Conservation (phyloP, 2,329 filamentous ascomycete genomes). For the Dissoconium aciculare region DNA sequence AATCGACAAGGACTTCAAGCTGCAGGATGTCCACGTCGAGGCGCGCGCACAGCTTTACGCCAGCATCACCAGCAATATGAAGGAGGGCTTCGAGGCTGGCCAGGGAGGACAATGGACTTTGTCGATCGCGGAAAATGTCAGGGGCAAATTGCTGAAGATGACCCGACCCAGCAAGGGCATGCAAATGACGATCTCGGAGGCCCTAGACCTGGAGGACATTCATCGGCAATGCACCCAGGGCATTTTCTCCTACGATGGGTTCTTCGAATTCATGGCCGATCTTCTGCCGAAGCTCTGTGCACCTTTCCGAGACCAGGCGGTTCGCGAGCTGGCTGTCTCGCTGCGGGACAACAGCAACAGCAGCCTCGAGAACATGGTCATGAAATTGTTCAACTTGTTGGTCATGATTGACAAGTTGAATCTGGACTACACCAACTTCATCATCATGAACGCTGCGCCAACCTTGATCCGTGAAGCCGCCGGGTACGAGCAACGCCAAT, state of each 20-base stretch:
- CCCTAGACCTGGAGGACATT: conserved; percentile 58
- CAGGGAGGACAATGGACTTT: conserved; percentile 53
- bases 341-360: conserved; percentile 26
- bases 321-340: conserved; percentile 51
- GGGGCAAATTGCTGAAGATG: conserved; percentile 56
- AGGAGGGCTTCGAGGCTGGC: conserved; percentile 46
- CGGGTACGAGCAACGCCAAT: conserved; percentile 59
- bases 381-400: conserved; percentile 60
- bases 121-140: conserved; percentile 55
- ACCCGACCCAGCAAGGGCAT: conserved; percentile 57
- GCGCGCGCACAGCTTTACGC: conserved; percentile 45
- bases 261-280: conserved; percentile 61
- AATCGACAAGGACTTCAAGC: conserved; percentile 63
- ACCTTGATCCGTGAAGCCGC: conserved; percentile 55
- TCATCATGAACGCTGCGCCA: conserved; percentile 56
- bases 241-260: conserved; percentile 65
- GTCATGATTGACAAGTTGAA: conserved; percentile 63
- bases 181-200: conserved; percentile 59
- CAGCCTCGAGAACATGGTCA: conserved; percentile 49
- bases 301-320: conserved; percentile 62
- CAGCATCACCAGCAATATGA: conserved; percentile 46
- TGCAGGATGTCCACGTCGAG: conserved; percentile 44
- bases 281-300: conserved; percentile 68
- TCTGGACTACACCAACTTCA: conserved; percentile 70
- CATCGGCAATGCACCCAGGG: conserved; percentile 53